Conservation (phyloP, 257 asterid species). For the Coffea eugenioides region DNA sequence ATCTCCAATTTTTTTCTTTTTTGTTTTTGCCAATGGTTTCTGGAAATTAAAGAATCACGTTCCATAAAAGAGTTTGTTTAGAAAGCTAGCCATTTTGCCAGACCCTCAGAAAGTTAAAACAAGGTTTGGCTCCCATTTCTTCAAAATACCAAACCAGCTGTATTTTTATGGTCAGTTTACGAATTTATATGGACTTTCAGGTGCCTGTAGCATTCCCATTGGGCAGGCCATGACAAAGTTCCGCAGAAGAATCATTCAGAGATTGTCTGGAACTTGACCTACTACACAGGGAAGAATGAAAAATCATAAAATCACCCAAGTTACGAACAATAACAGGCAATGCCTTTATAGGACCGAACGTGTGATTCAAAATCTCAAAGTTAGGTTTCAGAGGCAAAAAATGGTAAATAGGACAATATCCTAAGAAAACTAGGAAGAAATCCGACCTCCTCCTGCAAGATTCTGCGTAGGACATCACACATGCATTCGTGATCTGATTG, state of each 20-base stretch:
- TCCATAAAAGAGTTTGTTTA: too few relatives aligned
- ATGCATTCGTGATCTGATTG: not conserved
- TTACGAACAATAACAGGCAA: not conserved
- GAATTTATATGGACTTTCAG: not conserved
- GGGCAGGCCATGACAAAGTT: not conserved
- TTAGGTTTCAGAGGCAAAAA: not conserved
- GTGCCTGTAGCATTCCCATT: not conserved
- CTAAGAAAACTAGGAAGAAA: constrained; percentile 6
- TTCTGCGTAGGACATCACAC: not conserved
- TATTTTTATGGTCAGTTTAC: not conserved
- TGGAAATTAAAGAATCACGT: not conserved
- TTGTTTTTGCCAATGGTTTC: not conserved
- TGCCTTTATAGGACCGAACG: not conserved
- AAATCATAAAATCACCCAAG: not conserved
- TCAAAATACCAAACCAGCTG: not conserved
- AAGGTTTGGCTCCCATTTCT: not conserved
- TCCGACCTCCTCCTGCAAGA: not conserved
- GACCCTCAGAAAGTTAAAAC: not conserved
- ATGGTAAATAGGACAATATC: constrained; percentile 2
- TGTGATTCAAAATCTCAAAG: not conserved
- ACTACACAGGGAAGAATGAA: not conserved
- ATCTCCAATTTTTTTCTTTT: not conserved
- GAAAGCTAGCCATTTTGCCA: not conserved
- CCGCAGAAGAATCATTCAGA: not conserved
- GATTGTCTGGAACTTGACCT: not conserved